These are phyloP conservation scores for Chrysoporthe deuterocubensis DNA, from an alignment of 2,329 filamentous ascomycete species.

Conservation along the genomic window DNA sequence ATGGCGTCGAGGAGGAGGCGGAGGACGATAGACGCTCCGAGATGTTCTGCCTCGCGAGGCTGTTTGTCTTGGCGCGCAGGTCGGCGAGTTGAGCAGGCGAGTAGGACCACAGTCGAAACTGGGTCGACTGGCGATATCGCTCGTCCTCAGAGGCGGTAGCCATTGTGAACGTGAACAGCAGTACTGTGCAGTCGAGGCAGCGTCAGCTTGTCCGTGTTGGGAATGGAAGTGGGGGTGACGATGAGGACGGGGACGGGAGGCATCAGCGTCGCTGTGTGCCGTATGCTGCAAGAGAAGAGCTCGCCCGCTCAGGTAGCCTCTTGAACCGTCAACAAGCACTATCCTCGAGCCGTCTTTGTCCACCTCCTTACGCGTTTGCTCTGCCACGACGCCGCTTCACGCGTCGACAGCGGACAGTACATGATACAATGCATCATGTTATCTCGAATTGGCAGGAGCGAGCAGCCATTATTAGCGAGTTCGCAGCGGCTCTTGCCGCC, in stretches of 20 bases:
- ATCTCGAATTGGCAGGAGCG: too few species aligned
- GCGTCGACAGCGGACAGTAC: too few species aligned
- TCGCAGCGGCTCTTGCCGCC: too few species aligned
- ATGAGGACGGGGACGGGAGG: neutral
- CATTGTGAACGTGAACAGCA: constrained; percentile 50
- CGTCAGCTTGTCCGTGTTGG: neutral
- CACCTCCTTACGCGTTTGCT: too few species aligned
- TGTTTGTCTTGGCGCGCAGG: constrained; percentile 79
- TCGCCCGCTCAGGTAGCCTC: too few species aligned
- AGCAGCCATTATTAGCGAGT: too few species aligned
- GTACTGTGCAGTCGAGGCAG: neutral
- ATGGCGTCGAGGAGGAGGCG: constrained; percentile 45
- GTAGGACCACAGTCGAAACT: constrained; percentile 93
- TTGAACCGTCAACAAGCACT: too few species aligned
- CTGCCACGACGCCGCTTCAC: too few species aligned
- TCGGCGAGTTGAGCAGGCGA: constrained; percentile 72
- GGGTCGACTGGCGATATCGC: constrained; percentile 85
- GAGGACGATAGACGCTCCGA: constrained; percentile 57
- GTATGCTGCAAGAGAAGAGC: too few species aligned
- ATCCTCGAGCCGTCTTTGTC: too few species aligned
- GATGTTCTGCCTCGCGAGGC: constrained; percentile 69
- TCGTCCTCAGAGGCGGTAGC: constrained; percentile 82
- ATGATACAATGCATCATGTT: too few species aligned
- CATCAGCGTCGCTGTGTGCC: neutral
- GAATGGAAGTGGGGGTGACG: neutral